Percentiles rank a stretch among this genome's conserved stretches.
Evolutionary conservation across 768 basidiomycete species (phyloP).

Genomic region (Hemileccinum rubropunctum): DNA sequence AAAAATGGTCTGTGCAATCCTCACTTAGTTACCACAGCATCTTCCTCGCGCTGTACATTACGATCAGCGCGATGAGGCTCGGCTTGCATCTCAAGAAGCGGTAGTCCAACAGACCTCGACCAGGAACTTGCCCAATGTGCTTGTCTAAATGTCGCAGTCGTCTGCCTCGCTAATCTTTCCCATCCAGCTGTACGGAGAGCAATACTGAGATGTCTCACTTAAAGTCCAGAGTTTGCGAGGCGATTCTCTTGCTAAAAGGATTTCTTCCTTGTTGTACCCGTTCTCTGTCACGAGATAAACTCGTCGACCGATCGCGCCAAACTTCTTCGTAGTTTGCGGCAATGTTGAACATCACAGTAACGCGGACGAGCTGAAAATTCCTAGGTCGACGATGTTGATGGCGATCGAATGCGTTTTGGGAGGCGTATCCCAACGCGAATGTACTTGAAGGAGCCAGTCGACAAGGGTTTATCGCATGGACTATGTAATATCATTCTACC

Average conservation of each 20-base stretch:
- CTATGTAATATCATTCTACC: constrained; percentile 91
- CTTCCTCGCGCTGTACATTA: constrained; percentile 83
- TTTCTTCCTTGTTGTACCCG: constrained; percentile 91
- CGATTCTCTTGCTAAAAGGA: constrained; percentile 97
- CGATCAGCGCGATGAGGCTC: constrained; percentile 85
- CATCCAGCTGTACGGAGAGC: constrained; percentile 99
- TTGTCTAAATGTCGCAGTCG: constrained; percentile 96
- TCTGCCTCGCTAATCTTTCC: constrained; percentile 98
- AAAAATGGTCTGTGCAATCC: constrained; percentile 34
- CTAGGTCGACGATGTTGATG: constrained; percentile 91
- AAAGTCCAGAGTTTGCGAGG: constrained; percentile 94
- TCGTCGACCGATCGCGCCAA: constrained; percentile 95
- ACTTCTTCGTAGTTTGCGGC: constrained; percentile 99
- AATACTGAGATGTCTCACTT: constrained; percentile 94
- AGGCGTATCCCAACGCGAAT: constrained; percentile 97
- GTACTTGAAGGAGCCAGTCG: constrained; percentile 98
- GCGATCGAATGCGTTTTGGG: constrained; percentile 99
- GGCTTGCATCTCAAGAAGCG: constrained; percentile 93
- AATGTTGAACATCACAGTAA: constrained; percentile 99
- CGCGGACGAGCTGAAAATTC: constrained; percentile 93
- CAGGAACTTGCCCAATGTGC: constrained; percentile 96
- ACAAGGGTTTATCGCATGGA: constrained; percentile 93
- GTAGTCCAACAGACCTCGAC: constrained; percentile 93
- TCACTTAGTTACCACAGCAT: constrained; percentile 98
- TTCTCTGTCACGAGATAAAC: constrained; percentile 98